Percentiles rank a stretch among this genome's conserved stretches.
These are phyloP conservation scores for Wickerhamomyces sp. DNA, from an alignment of 1,139 yeast genomes.

Conservation along the genomic window DNA sequence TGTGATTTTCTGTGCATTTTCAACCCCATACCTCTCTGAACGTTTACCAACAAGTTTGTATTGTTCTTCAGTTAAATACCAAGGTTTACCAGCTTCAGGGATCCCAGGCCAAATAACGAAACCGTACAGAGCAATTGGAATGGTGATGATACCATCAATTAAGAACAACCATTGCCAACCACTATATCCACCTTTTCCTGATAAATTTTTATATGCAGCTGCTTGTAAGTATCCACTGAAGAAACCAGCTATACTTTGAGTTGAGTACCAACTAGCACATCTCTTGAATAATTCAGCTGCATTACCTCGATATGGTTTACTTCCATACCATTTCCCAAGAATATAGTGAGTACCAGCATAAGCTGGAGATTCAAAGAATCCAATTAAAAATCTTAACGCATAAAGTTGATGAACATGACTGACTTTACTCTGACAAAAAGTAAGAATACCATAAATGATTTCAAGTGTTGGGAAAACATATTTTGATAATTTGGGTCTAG, in stretches of 20 bases:
- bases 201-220: neutral
- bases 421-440: constrained; percentile 40
- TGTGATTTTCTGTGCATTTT: constrained; percentile 1
- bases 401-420: constrained; percentile 36
- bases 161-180: constrained; percentile 2
- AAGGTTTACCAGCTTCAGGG: constrained; percentile 1
- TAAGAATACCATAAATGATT: constrained; percentile 52
- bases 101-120: constrained; percentile 2
- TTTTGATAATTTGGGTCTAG: constrained; percentile 37
- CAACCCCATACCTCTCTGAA: constrained; percentile 2
- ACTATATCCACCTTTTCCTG: neutral
- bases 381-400: constrained; percentile 50
- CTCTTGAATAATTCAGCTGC: constrained; percentile 1
- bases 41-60: neutral
- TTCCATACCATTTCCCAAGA: constrained; percentile 1
- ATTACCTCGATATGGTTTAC: neutral
- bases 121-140: neutral
- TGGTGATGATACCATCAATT: constrained; percentile 1
- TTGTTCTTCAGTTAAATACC: neutral
- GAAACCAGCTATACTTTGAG: constrained; percentile 27
- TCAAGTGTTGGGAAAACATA: constrained; percentile 37
- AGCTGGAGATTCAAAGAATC: constrained; percentile 27
- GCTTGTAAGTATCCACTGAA: constrained; percentile 58
- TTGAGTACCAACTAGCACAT: neutral
- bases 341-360: constrained; percentile 22